phyloP scores from a whole-genome alignment of 1,139 yeast species.

The Taiozyma sp. region DNA sequence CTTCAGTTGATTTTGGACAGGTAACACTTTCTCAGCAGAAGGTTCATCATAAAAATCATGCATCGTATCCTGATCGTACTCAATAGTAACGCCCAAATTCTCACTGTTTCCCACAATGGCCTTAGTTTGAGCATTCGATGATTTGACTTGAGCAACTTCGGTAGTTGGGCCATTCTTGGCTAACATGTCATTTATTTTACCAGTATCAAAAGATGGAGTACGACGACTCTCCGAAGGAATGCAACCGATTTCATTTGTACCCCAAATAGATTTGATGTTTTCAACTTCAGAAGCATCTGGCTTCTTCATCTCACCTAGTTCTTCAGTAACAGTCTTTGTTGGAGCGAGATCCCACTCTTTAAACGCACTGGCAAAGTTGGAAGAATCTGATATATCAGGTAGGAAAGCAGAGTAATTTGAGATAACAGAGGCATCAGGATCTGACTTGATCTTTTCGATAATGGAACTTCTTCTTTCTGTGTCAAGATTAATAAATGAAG shows the following conservation, averaged over 20 bases:
- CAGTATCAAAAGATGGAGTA: constrained; percentile 13
- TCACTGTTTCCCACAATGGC: constrained; percentile 16
- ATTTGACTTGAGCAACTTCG: constrained; percentile 13
- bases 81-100: constrained; percentile 19
- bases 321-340: neutral
- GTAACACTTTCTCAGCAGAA: neutral
- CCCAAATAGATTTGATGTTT: constrained; percentile 19
- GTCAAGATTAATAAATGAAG: constrained; percentile 16
- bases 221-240: constrained; percentile 4
- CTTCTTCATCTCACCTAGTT: neutral
- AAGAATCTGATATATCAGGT: constrained; percentile 20
- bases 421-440: constrained; percentile 4
- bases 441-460: neutral
- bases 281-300: constrained; percentile 2
- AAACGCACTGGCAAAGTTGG: constrained; percentile 24
- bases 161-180: constrained; percentile 6
- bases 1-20: neutral
- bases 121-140: constrained; percentile 12
- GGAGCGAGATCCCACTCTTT: constrained; percentile 18
- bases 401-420: constrained; percentile 9
- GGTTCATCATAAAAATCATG: constrained; percentile 1
- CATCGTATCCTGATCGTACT: constrained; percentile 16
- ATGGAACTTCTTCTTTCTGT: constrained; percentile 11
- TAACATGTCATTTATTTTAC: constrained; percentile 13
- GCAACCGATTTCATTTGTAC: constrained; percentile 8